Evolutionary conservation across 2,329 filamentous ascomycete genomes (phyloP), one percentile per base, ranked within the genome.

Genomic region (Fusarium sp.): DNA sequence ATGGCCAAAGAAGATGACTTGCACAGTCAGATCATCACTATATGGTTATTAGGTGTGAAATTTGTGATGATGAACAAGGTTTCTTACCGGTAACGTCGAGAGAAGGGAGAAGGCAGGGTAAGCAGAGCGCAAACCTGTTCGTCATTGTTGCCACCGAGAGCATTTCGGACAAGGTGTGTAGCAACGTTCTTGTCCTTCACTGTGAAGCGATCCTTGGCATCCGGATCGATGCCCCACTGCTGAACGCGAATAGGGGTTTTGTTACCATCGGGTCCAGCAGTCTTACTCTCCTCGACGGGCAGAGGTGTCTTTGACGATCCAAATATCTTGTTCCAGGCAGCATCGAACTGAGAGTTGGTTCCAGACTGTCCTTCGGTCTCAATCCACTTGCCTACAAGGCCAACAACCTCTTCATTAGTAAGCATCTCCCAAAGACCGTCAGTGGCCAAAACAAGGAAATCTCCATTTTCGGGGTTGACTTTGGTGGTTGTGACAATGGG

Each of bases 361-460:
- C 81, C 78, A 52, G 79, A 81, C 61, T 77, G 79, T 38, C 84
- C 83, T 78, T 98, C 92, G 24, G 89, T 89, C 79, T 99, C 96
- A 50, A 99, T 89, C 96, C 96, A 99, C 80, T 97, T 94, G 18
- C 95, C 97, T 7, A 99, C 96, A 4, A 99, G 88, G 1, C 96
- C 96, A 53, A 99, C 92, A 2, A 98, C 96, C 83, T 99, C 96
- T 78, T 99, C 96, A 76, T 98, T 99, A 50, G 94, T 98, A 67
- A 99, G 86, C 96, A 98, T 98, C 82, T 99, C 96, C 96, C 96
- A 99, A 1, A 99, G 86, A 6, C 96, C 96, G 78, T 99, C 96
- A 0, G 96, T 98, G 24, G 96, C 96, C 86, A 99, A 91, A 67
- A 99, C 95, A 15, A 99, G 86, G 76, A 99, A 99, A 78, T 99